Evolutionary conservation across 768 basidiomycete species (phyloP), one percentile per base, ranked within the genome.

Genomic region (Rossbeevera mucosa): DNA sequence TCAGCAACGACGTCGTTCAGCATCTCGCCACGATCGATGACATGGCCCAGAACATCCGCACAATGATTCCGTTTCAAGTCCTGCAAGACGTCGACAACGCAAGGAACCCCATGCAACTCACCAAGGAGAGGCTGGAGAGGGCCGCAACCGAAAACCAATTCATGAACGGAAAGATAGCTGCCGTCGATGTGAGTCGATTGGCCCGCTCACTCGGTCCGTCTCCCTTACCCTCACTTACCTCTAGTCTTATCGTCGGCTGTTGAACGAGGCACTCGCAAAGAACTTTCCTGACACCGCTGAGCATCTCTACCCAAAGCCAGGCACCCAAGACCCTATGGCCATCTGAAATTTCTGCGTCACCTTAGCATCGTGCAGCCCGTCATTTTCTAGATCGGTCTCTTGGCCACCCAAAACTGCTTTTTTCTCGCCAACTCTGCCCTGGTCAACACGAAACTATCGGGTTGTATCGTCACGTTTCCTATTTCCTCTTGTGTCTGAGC

Each of bases 101-200:
- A 3, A 79, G 82, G 42, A 91, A 92, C 64, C 91, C 90, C 4
- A 84, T 88, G 83, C 82, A 84, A 63, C 74, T 91, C 47, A 91
- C 91, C 16, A 80, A 82, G 57, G 89, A 91, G 52, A 77, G 87
- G 47, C 68, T 93, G 13, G 91, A 93, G 70, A 78, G 89, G 48
- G 82, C 88, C 0, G 88, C 91, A 26, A 87, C 88, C 2, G 91
- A 93, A 71, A 93, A 93, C 64, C 91, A 91, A 63, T 92, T 91
- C 58, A 89, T 91, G 86, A 90, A 92, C 62, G 90, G 88, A 25
- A 91, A 92, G 64, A 88, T 93, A 33, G 76, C 79, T 42, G 91
- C 89, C 1, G 79, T 93, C 24, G 79, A 82, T 50, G 88, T 89
- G 56, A 59, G 80, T 59, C 29, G 40, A 30, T 40, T 41, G 42